phyloP scores from a whole-genome alignment of 2,329 filamentous ascomycete genomes.

The Tothia fuscella region DNA sequence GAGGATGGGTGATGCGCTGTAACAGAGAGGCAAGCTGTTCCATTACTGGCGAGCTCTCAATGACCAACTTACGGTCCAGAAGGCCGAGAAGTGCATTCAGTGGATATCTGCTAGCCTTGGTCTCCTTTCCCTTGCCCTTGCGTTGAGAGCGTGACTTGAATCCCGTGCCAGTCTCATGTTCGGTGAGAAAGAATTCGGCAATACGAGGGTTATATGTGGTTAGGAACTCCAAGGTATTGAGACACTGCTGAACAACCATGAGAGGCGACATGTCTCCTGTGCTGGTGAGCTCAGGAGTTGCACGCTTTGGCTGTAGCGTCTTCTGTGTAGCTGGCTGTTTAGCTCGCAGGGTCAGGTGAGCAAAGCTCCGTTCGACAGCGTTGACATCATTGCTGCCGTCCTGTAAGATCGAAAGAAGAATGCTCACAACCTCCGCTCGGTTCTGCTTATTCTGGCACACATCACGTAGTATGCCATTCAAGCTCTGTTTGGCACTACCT shows the following conservation, averaged over 20 bases:
- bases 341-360: conserved; percentile 80
- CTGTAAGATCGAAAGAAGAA: conserved; percentile 83
- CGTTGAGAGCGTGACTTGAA: conserved; percentile 65
- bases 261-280: conserved; percentile 86
- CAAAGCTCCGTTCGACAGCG: conserved; percentile 90
- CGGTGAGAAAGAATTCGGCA: conserved; percentile 82
- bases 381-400: conserved; percentile 89
- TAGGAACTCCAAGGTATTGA: conserved; percentile 73
- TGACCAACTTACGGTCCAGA: conserved; percentile 86
- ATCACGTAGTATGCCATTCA: conserved; percentile 80
- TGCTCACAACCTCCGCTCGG: conserved; percentile 83
- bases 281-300: conserved; percentile 38
- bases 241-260: conserved; percentile 89
- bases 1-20: conserved; percentile 75
- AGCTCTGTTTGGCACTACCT: conserved; percentile 67
- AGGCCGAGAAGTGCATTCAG: conserved; percentile 82
- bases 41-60: conserved; percentile 96
- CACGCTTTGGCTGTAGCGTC: conserved; percentile 74
- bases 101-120: conserved; percentile 73
- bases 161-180: conserved; percentile 71
- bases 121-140: conserved; percentile 83
- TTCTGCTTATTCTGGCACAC: conserved; percentile 97
- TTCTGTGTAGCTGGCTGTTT: conserved; percentile 67
- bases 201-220: conserved; percentile 78
- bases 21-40: conserved; percentile 79